Percentiles rank a stretch among this genome's conserved stretches.
These are phyloP conservation scores for Emericellopsis cladophorae DNA, from an alignment of 2,329 filamentous ascomycete genomes.

Conservation along the genomic window DNA sequence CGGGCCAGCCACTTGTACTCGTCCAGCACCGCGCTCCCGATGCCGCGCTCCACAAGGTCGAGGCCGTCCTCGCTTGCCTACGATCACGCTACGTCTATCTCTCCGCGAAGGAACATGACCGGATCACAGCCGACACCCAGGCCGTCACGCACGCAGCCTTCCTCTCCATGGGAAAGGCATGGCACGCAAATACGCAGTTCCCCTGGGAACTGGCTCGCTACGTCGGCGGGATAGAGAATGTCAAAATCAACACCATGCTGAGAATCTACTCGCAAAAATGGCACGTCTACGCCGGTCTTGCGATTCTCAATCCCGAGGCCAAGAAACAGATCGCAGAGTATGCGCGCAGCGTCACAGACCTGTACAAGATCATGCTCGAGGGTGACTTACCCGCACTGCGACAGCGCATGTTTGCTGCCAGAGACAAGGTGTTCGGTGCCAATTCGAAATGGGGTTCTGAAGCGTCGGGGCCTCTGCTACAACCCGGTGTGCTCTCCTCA, in stretches of 20 bases:
- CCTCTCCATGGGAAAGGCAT: conserved; percentile 93
- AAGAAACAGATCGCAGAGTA: conserved; percentile 91
- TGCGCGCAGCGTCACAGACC: conserved; percentile 77
- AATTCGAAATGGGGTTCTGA: conserved; percentile 33
- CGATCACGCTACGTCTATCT: conserved; percentile 79
- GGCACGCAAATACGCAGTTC: conserved; percentile 90
- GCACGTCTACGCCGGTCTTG: conserved; percentile 97
- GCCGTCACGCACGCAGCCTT: conserved; percentile 97
- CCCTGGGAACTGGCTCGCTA: conserved; percentile 96
- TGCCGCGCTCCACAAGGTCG: conserved; percentile 63
- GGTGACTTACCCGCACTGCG: conserved; percentile 67
- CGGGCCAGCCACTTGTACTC: conserved; percentile 80
- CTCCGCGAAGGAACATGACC: conserved; percentile 78
- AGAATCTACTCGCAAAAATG: conserved; percentile 98
- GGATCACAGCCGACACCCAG: conserved; percentile 96
- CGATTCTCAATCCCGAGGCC: conserved; percentile 90
- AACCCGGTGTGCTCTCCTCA: conserved; percentile 75
- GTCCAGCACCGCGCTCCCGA: conserved; percentile 86
- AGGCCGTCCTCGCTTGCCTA: conserved; percentile 71
- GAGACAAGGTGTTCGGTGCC: conserved; percentile 68
- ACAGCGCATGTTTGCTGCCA: conserved; percentile 49
- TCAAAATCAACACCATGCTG: conserved; percentile 96
- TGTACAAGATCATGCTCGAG: conserved; percentile 94
- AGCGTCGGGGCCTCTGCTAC: conserved; percentile 50
- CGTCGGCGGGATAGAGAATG: conserved; percentile 94